These are phyloP conservation scores for Diutina pseudorugosa DNA, from an alignment of 1,139 yeast species.

Conservation along the genomic window DNA sequence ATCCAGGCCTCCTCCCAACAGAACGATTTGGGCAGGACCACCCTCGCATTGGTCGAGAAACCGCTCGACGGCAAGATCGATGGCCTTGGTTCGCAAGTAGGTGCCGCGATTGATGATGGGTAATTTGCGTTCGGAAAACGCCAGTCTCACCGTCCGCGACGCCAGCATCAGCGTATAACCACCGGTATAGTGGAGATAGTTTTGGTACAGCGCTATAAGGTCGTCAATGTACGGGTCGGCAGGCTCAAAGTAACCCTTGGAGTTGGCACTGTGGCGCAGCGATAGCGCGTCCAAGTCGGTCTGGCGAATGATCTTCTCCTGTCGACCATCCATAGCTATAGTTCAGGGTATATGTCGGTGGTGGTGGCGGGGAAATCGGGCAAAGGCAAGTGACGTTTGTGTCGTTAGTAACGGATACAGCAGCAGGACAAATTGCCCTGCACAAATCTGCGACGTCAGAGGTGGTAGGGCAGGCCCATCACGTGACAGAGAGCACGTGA, in stretches of 20 bases:
- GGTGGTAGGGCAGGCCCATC: no score
- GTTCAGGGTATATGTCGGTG: neutral
- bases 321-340: neutral
- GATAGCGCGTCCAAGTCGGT: conserved; percentile 85
- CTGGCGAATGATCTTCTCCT: conserved; percentile 43
- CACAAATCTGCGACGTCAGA: neutral
- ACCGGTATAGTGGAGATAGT: conserved; percentile 22
- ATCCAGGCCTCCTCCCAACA: conserved; percentile 96
- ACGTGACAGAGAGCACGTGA: neutral
- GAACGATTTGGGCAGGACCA: conserved; percentile 46
- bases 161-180: conserved; percentile 25
- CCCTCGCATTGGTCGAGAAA: conserved; percentile 27
- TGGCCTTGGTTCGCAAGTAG: conserved; percentile 55
- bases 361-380: neutral
- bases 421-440: neutral
- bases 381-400: neutral
- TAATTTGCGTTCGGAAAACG: conserved; percentile 37
- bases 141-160: conserved; percentile 26
- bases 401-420: neutral
- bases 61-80: conserved; percentile 40
- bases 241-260: conserved; percentile 37
- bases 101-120: conserved; percentile 84
- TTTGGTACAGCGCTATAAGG: conserved; percentile 29
- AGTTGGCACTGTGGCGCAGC: conserved; percentile 51
- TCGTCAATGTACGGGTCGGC: conserved; percentile 36